Conservation (phyloP, 179 eudicot genomes). For the Spergularia azorica region DNA sequence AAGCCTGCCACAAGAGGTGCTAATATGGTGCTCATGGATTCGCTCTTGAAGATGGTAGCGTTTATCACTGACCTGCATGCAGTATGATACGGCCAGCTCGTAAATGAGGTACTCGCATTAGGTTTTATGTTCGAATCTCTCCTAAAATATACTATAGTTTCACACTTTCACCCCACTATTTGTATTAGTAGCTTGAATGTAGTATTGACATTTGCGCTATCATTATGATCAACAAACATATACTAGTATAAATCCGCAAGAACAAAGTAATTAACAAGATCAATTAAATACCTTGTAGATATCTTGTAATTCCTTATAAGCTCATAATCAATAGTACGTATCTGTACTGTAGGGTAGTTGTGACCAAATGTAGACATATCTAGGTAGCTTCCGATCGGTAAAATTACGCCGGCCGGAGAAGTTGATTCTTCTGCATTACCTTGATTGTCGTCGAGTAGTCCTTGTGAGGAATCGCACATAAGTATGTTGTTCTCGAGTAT, state of each 20-base stretch:
- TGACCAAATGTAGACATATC: neutral
- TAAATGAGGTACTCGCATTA: neutral
- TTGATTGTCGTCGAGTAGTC: neutral
- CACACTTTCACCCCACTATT: too few species aligned
- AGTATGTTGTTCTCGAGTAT: constrained; percentile 2
- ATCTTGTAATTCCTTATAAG: constrained; percentile 3
- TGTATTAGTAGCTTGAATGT: too few species aligned
- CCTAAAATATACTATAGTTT: too few species aligned
- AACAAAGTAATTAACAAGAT: too few species aligned
- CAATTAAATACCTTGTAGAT: neutral
- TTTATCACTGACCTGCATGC: neutral
- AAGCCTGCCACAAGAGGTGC: neutral
- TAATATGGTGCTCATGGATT: neutral
- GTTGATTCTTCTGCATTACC: neutral
- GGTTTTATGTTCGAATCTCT: too few species aligned
- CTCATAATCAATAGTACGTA: neutral
- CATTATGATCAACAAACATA: too few species aligned
- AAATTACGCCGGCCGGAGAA: neutral
- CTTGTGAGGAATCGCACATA: neutral
- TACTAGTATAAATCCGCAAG: too few species aligned
- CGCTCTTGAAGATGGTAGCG: constrained; percentile 1
- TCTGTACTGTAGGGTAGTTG: neutral
- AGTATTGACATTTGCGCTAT: too few species aligned
- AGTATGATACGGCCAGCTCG: neutral
- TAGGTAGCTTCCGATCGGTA: neutral